Conservation (phyloP, 2,329 filamentous ascomycete species). For the Sporothrix protearum region DNA sequence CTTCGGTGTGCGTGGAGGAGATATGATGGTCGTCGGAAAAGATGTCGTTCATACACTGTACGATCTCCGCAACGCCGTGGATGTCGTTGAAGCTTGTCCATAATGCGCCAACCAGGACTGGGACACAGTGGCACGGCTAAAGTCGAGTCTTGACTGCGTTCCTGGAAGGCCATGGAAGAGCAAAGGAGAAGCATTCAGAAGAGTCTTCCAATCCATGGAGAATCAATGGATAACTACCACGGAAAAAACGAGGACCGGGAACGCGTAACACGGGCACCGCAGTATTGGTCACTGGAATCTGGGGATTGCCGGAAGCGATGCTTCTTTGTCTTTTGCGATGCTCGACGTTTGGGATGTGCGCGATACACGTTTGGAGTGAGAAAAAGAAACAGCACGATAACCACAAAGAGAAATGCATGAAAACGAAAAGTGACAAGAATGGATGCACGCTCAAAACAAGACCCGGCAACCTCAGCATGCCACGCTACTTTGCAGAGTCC, state of each 20-base stretch:
- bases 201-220: background rate
- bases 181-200: background rate
- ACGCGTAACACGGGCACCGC: background rate
- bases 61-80: background rate
- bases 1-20: background rate
- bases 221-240: background rate
- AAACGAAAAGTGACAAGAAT: background rate
- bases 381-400: background rate
- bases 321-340: no score
- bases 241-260: background rate
- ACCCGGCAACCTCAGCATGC: background rate
- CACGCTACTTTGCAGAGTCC: conserved; percentile 61
- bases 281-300: background rate
- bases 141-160: background rate
- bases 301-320: background rate
- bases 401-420: no score
- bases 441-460: background rate
- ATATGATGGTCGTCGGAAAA: background rate
- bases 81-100: background rate
- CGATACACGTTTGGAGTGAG: background rate
- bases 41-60: background rate
- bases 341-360: background rate
- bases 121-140: background rate
- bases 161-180: background rate
- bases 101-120: background rate